Evolutionary conservation across 495 filamentous ascomycete genomes (phyloP), one percentile per base, ranked within the genome.

Genomic region (Neurospora sp.): DNA sequence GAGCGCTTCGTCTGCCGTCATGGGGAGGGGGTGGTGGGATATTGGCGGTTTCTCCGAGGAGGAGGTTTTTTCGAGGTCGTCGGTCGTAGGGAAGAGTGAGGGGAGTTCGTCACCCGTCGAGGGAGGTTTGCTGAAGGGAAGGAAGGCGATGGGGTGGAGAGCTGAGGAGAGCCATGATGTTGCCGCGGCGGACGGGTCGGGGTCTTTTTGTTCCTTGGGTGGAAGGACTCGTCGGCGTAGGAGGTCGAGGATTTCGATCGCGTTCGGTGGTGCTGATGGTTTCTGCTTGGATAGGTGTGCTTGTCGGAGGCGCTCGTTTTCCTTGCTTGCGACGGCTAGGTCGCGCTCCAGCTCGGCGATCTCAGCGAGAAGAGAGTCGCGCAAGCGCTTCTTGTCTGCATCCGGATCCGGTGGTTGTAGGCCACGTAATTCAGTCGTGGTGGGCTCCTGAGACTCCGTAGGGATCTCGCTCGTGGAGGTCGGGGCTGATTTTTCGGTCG

Each of bases 11-110:
- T 82, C 82, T 14, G 82, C 79, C 0, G 80, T 77, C 75, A 89
- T 83, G 14, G 83, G 75, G 11, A 89, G 53, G 7, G 89, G 88
- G 70, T 84, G 82, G 76, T 90, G 86, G 1, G 88, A 89, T 22
- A 82, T 77, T 3, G 82, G 76, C 3, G 78, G 78, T 10, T 76
- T 77, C 1, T 79, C 71, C 31, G 31, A 4, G 3, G 31, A 31
- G 31, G 31, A 31, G 22, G 81, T 72, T 1, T 75, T 71, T 1
- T 78, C 53, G 71, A 31, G 31, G 31, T 76, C 73, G 48, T 20
- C 4, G 18, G 18, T 3, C 42, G 44, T 31, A 66, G 11, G 44
- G 75, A 72, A 59, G 73, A 22, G n/a, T 74, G 31, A 18, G 71
- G 73, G 27, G 72, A 70, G 2, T 1, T 61, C 53, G 53, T 61